phyloP scores from a whole-genome alignment of 2,329 filamentous ascomycete species.

The Dendrostoma leiphaemia region DNA sequence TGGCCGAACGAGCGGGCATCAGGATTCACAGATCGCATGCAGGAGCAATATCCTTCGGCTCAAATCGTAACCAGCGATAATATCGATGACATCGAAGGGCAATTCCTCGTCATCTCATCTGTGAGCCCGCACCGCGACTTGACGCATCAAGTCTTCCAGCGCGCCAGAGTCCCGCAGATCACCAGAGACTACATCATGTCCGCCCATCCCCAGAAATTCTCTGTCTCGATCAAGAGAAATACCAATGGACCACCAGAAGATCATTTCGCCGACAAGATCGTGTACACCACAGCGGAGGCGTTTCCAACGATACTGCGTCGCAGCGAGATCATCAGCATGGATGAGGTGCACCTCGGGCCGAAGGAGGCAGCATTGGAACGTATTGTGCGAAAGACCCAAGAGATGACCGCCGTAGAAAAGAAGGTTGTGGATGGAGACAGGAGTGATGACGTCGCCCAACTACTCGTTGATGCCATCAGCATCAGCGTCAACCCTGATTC shows the following conservation, averaged over 20 bases:
- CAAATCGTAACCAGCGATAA: slow-evolving; percentile 71
- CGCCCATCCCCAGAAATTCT: slow-evolving; percentile 74
- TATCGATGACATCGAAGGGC: slow-evolving; percentile 81
- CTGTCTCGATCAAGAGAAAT: slow-evolving; percentile 69
- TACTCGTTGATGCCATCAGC: slow-evolving; percentile 72
- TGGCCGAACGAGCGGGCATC: slow-evolving; percentile 72
- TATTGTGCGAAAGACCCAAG: slow-evolving; percentile 85
- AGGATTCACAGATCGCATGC: slow-evolving; percentile 87
- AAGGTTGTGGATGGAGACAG: slow-evolving; percentile 67
- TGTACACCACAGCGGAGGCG: slow-evolving; percentile 79
- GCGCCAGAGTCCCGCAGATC: slow-evolving; percentile 76
- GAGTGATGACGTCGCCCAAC: slow-evolving; percentile 59
- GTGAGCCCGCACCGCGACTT: slow-evolving; percentile 82
- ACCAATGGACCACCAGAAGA: slow-evolving; percentile 67
- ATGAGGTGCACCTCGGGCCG: slow-evolving; percentile 66
- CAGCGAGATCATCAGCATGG: slow-evolving; percentile 74
- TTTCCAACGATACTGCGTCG: slow-evolving; percentile 90
- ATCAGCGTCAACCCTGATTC: slow-evolving; percentile 73
- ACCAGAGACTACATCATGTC: slow-evolving; percentile 85
- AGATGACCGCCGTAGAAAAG: slow-evolving; percentile 75
- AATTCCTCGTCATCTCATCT: slow-evolving; percentile 80
- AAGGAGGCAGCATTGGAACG: slow-evolving; percentile 89
- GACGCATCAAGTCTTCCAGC: slow-evolving; percentile 79
- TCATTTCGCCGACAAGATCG: slow-evolving; percentile 77
- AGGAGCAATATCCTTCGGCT: slow-evolving; percentile 82